Conservation (phyloP, 1,284 basidiomycete genomes). For the Sphaerobolus stellatus region DNA sequence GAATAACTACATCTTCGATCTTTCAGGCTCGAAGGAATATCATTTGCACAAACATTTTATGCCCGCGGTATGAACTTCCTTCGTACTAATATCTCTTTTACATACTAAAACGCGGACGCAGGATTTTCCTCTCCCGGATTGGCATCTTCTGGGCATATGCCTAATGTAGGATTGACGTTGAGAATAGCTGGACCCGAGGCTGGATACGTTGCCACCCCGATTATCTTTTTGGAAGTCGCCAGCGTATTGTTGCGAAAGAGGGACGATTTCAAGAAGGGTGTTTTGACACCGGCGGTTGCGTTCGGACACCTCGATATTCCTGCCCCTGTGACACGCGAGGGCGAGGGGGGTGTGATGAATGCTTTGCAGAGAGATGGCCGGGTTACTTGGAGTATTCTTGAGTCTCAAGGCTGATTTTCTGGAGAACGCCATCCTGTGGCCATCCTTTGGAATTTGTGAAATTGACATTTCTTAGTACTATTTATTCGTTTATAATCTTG, state of each 20-base stretch:
- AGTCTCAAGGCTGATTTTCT: neutral
- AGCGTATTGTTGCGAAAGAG: slow-evolving; percentile 2
- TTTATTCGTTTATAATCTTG: no score
- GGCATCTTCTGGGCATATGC: neutral
- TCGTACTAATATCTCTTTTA: neutral
- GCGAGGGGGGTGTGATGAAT: slow-evolving; percentile 1
- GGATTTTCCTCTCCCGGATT: neutral
- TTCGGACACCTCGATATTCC: slow-evolving; percentile 4
- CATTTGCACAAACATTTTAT: slow-evolving; percentile 1
- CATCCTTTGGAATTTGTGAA: no score
- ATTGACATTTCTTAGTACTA: no score
- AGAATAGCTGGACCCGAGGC: slow-evolving; percentile 10
- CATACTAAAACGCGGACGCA: neutral
- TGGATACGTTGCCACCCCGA: slow-evolving; percentile 7
- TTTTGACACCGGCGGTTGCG: slow-evolving; percentile 12
- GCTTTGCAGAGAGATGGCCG: slow-evolving; percentile 15
- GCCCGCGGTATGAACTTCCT: neutral
- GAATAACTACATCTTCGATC: neutral
- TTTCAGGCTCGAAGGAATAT: neutral
- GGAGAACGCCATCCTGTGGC: no score
- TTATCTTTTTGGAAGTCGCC: slow-evolving; percentile 8
- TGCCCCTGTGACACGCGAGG: neutral
- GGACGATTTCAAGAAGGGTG: neutral
- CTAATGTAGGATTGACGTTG: slow-evolving; percentile 3
- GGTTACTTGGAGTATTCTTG: slow-evolving; percentile 21